Evolutionary conservation across 2,329 filamentous ascomycete genomes (phyloP).

Genomic region (Scedosporium minutisporum): DNA sequence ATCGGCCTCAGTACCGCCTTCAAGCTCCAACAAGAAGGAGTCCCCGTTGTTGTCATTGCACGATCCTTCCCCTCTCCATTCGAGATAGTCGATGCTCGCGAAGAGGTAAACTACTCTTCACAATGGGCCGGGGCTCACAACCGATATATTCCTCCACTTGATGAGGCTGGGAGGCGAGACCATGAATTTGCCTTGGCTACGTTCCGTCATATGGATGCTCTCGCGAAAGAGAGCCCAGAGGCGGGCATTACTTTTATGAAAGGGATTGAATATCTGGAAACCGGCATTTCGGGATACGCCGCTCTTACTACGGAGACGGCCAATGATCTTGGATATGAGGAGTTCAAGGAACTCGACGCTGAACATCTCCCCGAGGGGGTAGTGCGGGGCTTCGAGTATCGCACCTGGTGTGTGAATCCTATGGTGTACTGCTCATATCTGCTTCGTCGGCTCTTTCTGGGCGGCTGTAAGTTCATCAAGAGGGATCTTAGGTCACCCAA

Average conservation of each 20-base stretch:
- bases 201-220: slow-evolving; percentile 29
- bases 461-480: slow-evolving; percentile 21
- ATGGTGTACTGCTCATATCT: slow-evolving; percentile 43
- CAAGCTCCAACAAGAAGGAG: slow-evolving; percentile 29
- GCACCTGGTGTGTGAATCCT: slow-evolving; percentile 45
- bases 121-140: slow-evolving; percentile 50
- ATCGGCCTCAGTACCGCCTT: slow-evolving; percentile 41
- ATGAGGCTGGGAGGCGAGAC: slow-evolving; percentile 26
- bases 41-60: slow-evolving; percentile 33
- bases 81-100: slow-evolving; percentile 29
- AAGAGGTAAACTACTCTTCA: slow-evolving; percentile 43
- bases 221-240: slow-evolving; percentile 20
- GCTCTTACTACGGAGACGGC: slow-evolving; percentile 23
- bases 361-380: slow-evolving; percentile 32
- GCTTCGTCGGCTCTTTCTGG: slow-evolving; percentile 20
- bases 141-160: slow-evolving; percentile 32
- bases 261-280: slow-evolving; percentile 43
- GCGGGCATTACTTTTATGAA: slow-evolving; percentile 38
- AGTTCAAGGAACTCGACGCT: slow-evolving; percentile 25
- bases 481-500: slow-evolving; percentile 24
- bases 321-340: slow-evolving; percentile 21
- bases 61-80: slow-evolving; percentile 36
- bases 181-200: slow-evolving; percentile 32
- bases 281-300: slow-evolving; percentile 27
- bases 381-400: slow-evolving; percentile 38